phyloP scores from a whole-genome alignment of 768 basidiomycete genomes.

The Termitomyces sp. region DNA sequence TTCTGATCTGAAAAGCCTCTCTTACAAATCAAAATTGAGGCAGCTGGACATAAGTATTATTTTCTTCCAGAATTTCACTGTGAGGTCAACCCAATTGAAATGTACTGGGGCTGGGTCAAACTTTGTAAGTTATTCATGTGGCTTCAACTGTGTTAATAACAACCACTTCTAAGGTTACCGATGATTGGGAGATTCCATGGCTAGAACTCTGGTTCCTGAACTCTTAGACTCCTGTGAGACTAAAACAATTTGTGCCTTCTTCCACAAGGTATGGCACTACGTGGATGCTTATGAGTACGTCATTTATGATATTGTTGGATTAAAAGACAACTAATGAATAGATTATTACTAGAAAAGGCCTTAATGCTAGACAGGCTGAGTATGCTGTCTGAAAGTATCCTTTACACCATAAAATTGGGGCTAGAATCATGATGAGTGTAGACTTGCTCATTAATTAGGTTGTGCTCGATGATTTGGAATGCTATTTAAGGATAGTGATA shows the following conservation, averaged over 20 bases:
- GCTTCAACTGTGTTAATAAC: not conserved
- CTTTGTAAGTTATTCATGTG: not conserved
- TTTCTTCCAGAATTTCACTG: not conserved
- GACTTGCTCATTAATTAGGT: not conserved
- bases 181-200: not conserved
- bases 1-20: not conserved
- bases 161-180: not conserved
- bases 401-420: not conserved
- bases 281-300: not conserved
- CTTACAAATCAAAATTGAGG: not conserved
- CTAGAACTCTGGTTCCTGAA: no score
- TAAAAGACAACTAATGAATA: not conserved
- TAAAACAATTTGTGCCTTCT: no score
- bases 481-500: not conserved
- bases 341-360: not conserved
- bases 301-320: not conserved
- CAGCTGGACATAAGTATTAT: not conserved
- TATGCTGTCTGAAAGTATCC: not conserved
- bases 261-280: no score
- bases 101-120: not conserved
- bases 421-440: not conserved
- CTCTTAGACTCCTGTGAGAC: no score
- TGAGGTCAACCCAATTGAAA: not conserved
- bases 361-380: not conserved
- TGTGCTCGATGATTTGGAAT: not conserved